Evolutionary conservation across 2,329 filamentous ascomycete genomes (phyloP), one percentile per base, ranked within the genome.

Genomic region (Nigrospora osmanthi): DNA sequence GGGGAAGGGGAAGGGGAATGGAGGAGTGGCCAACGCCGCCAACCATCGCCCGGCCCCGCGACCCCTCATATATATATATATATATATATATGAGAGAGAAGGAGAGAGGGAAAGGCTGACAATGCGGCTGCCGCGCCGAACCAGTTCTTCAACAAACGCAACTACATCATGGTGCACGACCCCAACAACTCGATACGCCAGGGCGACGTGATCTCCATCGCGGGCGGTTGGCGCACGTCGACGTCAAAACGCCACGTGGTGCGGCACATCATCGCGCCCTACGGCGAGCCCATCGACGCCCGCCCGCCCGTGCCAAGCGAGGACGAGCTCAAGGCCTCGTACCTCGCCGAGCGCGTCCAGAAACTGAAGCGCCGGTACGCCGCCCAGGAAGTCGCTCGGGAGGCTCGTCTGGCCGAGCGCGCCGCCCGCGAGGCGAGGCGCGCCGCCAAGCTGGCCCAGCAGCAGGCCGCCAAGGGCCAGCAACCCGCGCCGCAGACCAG

Each of bases 171-270:
- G 30, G 86, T 90, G 34, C 85, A 89, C 69, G 87, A 93, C 64
- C 87, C 87, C 28, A 80, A 79, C 62, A 78, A 81, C 54, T 89
- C 85, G 23, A 75, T 89, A 34, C 75, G 81, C 47, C 76, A 77
- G 42, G 87, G 87, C 58, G 87, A 93, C 62, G 78, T 91, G 3
- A 79, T 93, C 28, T 75, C 80, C 50, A 86, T 91, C 54, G 71
- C 73, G 9, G 74, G 80, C 6, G 82, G 81, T 46, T 82, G 76
- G 75, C 78, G 79, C 43, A 78, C 77, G 7, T 81, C 78, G 35
- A 80, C 80, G 50, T 68, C 72, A 50, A 87, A 90, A 55, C 78
- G 80, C 23, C 85, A 91, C 56, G 81, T 90, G 33, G 81, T 93
- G 28, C 81, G 83, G 52, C 71, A 76, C 49, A 89, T 93, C 54